Percentiles rank a stretch among this genome's conserved stretches.
Evolutionary conservation across 306 rosid genomes (phyloP).

Genomic region (Erythrophleum fordii): DNA sequence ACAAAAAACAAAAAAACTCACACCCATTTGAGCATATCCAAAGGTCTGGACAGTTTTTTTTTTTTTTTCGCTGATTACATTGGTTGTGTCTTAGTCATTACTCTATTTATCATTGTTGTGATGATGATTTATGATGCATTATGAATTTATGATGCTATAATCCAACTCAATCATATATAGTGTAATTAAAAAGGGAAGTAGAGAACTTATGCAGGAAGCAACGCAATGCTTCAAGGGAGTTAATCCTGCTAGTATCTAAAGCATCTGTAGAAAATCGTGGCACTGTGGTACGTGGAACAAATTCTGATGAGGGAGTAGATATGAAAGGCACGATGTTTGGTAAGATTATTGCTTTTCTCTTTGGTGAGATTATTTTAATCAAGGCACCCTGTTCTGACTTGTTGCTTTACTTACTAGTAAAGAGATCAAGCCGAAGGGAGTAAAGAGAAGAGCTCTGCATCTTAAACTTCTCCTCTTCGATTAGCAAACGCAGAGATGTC

Average conservation of each 20-base stretch:
- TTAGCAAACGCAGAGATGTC: too few species aligned
- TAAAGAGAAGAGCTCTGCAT: too few species aligned
- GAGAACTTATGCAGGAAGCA: conserved; percentile 81
- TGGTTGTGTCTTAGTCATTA: not conserved
- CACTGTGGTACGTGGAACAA: conserved; percentile 38
- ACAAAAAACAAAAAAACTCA: too few species aligned
- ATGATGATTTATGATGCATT: conserved; percentile 6
- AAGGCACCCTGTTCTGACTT: too few species aligned
- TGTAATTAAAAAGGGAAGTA: conserved; percentile 66
- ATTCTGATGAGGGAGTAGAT: conserved; percentile 54
- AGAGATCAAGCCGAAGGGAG: too few species aligned
- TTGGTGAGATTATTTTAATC: too few species aligned
- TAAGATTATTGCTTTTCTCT: too few species aligned
- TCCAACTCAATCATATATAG: conserved; percentile 20
- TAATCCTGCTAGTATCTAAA: conserved; percentile 47
- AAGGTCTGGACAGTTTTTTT: not conserved
- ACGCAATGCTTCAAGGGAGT: conserved; percentile 68
- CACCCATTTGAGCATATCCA: not conserved
- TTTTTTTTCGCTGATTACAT: not conserved
- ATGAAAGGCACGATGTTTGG: too few species aligned
- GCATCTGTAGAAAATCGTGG: conserved; percentile 45
- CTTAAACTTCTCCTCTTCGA: too few species aligned
- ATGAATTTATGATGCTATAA: conserved; percentile 15
- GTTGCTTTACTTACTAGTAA: too few species aligned
- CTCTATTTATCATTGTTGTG: not conserved